phyloP scores from a whole-genome alignment of 192 early-diverging fungal genomes.

The Mortierella claussenii region DNA sequence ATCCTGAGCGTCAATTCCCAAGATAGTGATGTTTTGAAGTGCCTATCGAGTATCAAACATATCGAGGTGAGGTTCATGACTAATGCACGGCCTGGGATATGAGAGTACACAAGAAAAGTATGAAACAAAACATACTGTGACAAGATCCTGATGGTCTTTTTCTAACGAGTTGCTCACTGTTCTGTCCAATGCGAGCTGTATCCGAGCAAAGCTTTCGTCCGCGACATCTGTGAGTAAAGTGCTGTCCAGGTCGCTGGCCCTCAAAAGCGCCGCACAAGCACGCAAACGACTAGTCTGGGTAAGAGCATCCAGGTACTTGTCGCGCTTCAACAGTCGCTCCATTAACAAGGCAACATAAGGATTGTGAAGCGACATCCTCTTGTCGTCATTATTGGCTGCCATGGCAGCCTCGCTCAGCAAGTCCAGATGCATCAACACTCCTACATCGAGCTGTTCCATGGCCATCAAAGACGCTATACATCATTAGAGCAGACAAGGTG shows the following conservation, averaged over 20 bases:
- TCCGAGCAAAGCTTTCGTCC: constrained; percentile 1
- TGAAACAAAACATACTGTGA: neutral
- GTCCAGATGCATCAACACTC: constrained; percentile 23
- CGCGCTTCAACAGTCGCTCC: constrained; percentile 28
- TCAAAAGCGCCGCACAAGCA: constrained; percentile 9
- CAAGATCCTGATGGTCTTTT: neutral
- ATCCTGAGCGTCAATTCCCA: neutral
- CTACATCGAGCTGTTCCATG: constrained; percentile 24
- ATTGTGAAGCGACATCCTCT: constrained; percentile 13
- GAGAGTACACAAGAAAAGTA: no score
- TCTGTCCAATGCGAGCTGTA: neutral
- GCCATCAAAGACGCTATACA: constrained; percentile 40
- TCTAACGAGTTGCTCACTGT: no score
- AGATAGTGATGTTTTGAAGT: neutral
- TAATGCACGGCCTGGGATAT: no score
- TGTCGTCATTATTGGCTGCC: constrained; percentile 8
- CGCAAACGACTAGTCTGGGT: constrained; percentile 1
- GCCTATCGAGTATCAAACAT: neutral
- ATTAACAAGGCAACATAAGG: constrained; percentile 28
- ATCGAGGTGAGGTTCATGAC: no score
- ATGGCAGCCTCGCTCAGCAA: constrained; percentile 12
- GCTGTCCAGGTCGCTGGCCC: neutral
- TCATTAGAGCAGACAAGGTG: no score
- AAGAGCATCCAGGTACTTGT: constrained; percentile 5
- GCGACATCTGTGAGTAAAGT: neutral